Base-by-base conservation (phyloP, 371 early-diverging fungal genomes). In the Circinella minor region DNA sequence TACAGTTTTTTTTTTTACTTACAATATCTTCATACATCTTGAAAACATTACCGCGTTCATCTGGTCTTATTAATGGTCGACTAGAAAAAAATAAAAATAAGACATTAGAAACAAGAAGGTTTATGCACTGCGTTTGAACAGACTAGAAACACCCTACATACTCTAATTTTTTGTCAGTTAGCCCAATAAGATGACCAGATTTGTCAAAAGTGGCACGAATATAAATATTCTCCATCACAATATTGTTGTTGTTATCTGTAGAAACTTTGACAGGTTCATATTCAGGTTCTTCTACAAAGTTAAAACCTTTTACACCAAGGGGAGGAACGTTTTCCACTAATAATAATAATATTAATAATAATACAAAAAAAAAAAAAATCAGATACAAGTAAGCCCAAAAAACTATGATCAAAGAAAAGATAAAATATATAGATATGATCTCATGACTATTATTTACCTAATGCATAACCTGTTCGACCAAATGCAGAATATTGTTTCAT, bases 11-110 rank as follows among this genome's bases (percentile, higher is more conserved):
- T 3, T 8, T 17, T 36, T 34, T 37, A 77, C 78, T 71, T 77
- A 85, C 86, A 62, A 91, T 86, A 82, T 99, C 98, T 59, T 97
- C 96, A 74, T 89, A 96, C 36, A 96, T 69, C 37, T 83, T 83
- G 68, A 98, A 87, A 8, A 89, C 81, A 79, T 98, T 98, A 37
- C 91, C 96, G 4, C 77, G 70, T 54, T 83, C 79, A 0, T 90
- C 90, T 18, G 78, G 65, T 4, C 86, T 86, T 43, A 97, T 86
- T n/a, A 92, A 70, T 75, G 97, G 93, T 10, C 96, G 93, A 15
- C 84, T 84, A 66, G 1, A 51, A 66, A 27, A 63, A 13, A 34
- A 20, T 18, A 47, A 1, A 7, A 49, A 54, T 15, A 15, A 17
- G 14, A 46, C 1, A 5, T n/a, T 43, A 65, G 51, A 65, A 13